Base-by-base conservation (phyloP, 176 grass and related monocot species). In the Triticum dicoccoides region DNA sequence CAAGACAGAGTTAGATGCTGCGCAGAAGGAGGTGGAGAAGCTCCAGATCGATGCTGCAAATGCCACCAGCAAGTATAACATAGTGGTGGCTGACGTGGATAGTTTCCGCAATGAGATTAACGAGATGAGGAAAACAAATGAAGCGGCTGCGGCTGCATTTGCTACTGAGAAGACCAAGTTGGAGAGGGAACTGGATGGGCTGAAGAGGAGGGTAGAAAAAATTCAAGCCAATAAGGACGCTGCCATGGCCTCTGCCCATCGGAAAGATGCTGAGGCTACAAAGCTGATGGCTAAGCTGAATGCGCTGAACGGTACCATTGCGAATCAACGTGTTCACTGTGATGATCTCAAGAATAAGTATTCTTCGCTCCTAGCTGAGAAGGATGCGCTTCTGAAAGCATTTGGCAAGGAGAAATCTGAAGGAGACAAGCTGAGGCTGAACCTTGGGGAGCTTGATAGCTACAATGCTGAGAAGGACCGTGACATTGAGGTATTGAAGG, bases 181-280 rank as follows among this genome's bases (percentile, higher is more conserved):
- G 56, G 20, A 23, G 2, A 84, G 10, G 9, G 80, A 90, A 87
- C 18, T 84, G 38, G 64, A 75, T 10, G 13, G 1, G 3, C 6
- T 88, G 64, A 83, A 76, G 54, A 44, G 18, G 20, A 65, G 21
- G 51, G 11, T 92, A 29, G 17, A 37, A 4, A 21, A 0, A n/a
- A 58, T 87, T 82, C 47, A 72, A n/a, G 12, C 49, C 10, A 90
- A 98, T 76, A 98, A 98, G 76, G 88, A 86, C 56, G 37, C 13
- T 6, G 59, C 67, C 8, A 30, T 80, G 24, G 11, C 2, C 34
- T 39, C 61, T 59, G 59, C 37, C 0, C n/a, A 3, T 30, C 34
- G 76, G 27, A 92, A 92, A 82, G 84, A 88, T 34, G 84, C 6
- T 2, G 84, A 91, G 63, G 35, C 80, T 75, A 7, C 2, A 44